phyloP scores from a whole-genome alignment of 805 yeast species.

The Cyberlindnera maritima region DNA sequence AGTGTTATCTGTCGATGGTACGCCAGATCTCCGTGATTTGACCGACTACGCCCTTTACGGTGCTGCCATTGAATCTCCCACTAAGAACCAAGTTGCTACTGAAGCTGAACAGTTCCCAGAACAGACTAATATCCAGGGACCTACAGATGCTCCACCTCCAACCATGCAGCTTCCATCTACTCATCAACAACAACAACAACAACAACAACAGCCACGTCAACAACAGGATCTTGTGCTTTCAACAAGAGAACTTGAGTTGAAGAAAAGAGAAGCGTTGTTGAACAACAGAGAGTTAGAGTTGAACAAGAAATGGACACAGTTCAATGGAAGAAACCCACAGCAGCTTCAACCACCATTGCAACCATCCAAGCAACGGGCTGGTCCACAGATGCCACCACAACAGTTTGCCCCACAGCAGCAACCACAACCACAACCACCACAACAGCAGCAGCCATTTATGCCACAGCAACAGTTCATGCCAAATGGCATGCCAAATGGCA shows the following conservation, averaged over 20 bases:
- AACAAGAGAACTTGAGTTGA: slow-evolving; percentile 27
- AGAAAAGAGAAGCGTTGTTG: slow-evolving; percentile 26
- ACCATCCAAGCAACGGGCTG: slow-evolving; percentile 9
- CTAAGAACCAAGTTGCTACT: not conserved
- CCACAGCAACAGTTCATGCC: slow-evolving; percentile 20
- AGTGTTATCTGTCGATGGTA: slow-evolving; percentile 21
- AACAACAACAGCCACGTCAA: slow-evolving; percentile 20
- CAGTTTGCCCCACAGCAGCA: not conserved
- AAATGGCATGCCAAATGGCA: slow-evolving; percentile 17
- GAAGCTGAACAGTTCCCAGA: not conserved
- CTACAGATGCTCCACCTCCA: not conserved
- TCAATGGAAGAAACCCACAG: slow-evolving; percentile 15
- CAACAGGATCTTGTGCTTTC: slow-evolving; percentile 12
- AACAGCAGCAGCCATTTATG: slow-evolving; percentile 4
- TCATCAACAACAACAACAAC: not conserved
- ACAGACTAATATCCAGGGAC: not conserved
- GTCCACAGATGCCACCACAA: slow-evolving; percentile 4
- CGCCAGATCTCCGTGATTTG: slow-evolving; percentile 30
- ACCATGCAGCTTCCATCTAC: not conserved
- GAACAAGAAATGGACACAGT: slow-evolving; percentile 23
- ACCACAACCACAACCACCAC: slow-evolving; percentile 1
- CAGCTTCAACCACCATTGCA: slow-evolving; percentile 16
- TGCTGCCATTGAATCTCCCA: slow-evolving; percentile 24
- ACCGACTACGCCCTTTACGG: slow-evolving; percentile 23
- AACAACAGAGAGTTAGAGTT: slow-evolving; percentile 25